phyloP scores from a whole-genome alignment of 352 stramenopile genomes.

The Globisporangium rhizosaccharum region DNA sequence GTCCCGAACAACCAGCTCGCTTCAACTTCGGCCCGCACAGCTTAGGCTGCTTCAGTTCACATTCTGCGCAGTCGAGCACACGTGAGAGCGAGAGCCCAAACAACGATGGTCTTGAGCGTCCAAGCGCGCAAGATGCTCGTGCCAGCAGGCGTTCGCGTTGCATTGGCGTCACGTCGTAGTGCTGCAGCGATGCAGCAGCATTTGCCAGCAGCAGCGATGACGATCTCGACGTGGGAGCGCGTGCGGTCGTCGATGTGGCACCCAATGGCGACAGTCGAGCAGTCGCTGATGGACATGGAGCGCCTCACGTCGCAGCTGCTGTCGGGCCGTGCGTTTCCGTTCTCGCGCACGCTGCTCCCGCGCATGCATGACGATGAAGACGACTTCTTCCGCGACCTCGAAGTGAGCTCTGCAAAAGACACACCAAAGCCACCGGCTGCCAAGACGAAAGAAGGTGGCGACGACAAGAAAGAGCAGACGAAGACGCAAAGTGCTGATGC shows the following conservation, averaged over 20 bases:
- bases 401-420: conserved; percentile 24
- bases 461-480: neutral
- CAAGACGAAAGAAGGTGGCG: neutral
- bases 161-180: neutral
- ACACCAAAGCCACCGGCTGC: conserved; percentile 14
- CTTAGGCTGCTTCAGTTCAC: too few relatives aligned
- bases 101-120: neutral
- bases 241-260: conserved; percentile 75
- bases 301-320: conserved; percentile 38
- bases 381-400: conserved; percentile 81
- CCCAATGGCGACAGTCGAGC: conserved; percentile 72
- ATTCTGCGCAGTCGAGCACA: neutral
- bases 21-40: too few relatives aligned
- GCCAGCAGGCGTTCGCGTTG: neutral
- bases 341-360: conserved; percentile 8
- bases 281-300: conserved; percentile 77
- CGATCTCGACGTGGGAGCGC: conserved; percentile 75
- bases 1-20: neutral
- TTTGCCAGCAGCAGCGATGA: conserved; percentile 12
- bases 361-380: conserved; percentile 26
- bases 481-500: conserved; percentile 16
- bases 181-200: neutral
- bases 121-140: neutral
- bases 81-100: neutral
- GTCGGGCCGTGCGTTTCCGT: conserved; percentile 10